Conservation (phyloP, 2,329 filamentous ascomycete species). For the Exophiala xenobiotica region DNA sequence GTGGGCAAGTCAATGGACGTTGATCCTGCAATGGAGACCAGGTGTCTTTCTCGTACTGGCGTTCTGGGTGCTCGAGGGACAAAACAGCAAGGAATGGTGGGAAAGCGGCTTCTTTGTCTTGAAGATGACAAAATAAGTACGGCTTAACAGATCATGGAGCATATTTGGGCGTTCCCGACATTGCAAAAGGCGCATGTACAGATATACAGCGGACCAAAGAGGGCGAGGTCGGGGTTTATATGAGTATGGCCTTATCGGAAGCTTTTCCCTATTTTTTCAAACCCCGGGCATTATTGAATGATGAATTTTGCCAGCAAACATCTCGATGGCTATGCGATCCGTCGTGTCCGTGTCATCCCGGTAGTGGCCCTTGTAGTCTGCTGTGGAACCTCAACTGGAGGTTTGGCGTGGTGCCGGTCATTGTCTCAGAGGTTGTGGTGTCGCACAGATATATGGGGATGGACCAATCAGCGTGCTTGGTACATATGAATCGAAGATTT, state of each 20-base stretch:
- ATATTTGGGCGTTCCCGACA: constrained; percentile 16
- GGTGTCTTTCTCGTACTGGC: constrained; percentile 10
- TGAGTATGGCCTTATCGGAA: background rate
- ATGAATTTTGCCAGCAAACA: too few relatives aligned
- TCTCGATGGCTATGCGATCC: too few relatives aligned
- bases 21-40: constrained; percentile 8
- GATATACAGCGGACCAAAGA: constrained; percentile 20
- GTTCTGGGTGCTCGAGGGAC: constrained; percentile 3
- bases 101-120: constrained; percentile 5
- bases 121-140: constrained; percentile 2
- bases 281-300: background rate
- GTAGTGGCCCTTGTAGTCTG: too few relatives aligned
- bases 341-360: too few relatives aligned
- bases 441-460: too few relatives aligned
- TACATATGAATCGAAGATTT: background rate
- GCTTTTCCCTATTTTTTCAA: background rate
- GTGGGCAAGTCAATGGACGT: constrained; percentile 20
- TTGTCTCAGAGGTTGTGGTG: too few relatives aligned
- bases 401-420: too few relatives aligned
- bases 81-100: background rate
- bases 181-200: constrained; percentile 24
- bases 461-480: constrained; percentile 9
- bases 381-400: too few relatives aligned
- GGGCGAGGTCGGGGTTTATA: constrained; percentile 5
- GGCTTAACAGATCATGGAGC: constrained; percentile 6